Evolutionary conservation across 139 green algal genomes (phyloP).

Genomic region (Trebouxia sp.): DNA sequence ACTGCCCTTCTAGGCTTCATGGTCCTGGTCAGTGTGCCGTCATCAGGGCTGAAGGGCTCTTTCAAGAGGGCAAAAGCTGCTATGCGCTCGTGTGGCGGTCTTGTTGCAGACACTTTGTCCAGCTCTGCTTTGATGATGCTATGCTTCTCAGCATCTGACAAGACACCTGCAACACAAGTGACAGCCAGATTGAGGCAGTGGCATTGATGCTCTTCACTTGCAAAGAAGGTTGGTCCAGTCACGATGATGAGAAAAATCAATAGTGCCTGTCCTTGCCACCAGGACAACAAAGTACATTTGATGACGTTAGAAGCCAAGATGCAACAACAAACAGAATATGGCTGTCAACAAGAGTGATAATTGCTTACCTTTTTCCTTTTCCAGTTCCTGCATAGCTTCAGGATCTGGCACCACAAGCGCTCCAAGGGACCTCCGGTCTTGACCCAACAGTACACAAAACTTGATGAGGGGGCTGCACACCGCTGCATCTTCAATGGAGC

Average conservation of each 20-base stretch:
- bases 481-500: constrained; percentile 83
- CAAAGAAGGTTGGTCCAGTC: neutral
- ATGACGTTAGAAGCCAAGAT: neutral
- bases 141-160: constrained; percentile 39
- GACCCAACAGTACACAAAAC: constrained; percentile 83
- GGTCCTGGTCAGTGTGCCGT: constrained; percentile 89
- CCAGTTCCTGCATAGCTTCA: constrained; percentile 51
- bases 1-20: constrained; percentile 81
- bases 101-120: neutral
- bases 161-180: constrained; percentile 20
- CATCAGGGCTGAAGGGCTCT: constrained; percentile 71
- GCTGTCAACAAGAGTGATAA: too few species aligned
- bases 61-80: constrained; percentile 51
- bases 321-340: too few species aligned
- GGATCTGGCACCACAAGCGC: constrained; percentile 65
- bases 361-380: constrained; percentile 58
- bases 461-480: constrained; percentile 59
- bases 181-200: neutral
- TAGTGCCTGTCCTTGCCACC: neutral
- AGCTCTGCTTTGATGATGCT: constrained; percentile 52
- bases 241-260: neutral
- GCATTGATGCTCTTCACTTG: neutral
- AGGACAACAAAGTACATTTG: neutral
- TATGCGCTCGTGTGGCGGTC: constrained; percentile 56
- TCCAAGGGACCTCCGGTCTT: constrained; percentile 57